phyloP scores from a whole-genome alignment of 2,329 filamentous ascomycete species.

The Penicillium griseofulvum region DNA sequence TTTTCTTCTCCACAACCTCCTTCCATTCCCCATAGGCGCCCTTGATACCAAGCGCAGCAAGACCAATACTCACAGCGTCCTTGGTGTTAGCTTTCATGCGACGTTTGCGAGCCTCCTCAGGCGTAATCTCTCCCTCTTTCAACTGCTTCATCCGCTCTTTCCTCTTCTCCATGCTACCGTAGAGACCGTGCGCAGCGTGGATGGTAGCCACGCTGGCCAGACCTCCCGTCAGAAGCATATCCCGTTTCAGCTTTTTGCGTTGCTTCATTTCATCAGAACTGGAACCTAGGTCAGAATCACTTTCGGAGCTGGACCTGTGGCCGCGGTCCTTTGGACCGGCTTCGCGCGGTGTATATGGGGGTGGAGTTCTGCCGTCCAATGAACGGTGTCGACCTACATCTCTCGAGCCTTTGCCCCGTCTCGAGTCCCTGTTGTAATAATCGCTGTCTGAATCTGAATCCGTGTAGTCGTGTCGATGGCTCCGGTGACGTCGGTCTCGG shows the following conservation, averaged over 20 bases:
- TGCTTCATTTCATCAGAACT: conserved; percentile 62
- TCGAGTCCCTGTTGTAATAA: conserved; percentile 32
- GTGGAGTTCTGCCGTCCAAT: conserved; percentile 21
- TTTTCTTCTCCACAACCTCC: conserved; percentile 62
- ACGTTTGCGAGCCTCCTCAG: conserved; percentile 61
- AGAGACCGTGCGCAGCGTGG: conserved; percentile 65
- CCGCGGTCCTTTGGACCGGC: conserved; percentile 8
- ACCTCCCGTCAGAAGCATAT: conserved; percentile 64
- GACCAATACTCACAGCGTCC: conserved; percentile 64
- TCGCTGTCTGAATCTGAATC: conserved; percentile 42
- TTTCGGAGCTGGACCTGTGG: conserved; percentile 29
- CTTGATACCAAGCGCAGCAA: conserved; percentile 67
- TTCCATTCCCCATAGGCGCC: conserved; percentile 66
- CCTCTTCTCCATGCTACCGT: conserved; percentile 62
- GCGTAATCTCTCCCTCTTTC: conserved; percentile 61
- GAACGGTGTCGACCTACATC: conserved; percentile 45
- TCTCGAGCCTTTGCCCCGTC: conserved; percentile 38
- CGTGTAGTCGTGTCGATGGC: conserved; percentile 33
- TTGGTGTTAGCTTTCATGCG: conserved; percentile 63
- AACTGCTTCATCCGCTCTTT: conserved; percentile 60
- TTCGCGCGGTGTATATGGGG: conserved; percentile 24
- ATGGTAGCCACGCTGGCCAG: conserved; percentile 67
- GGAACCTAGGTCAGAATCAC: conserved; percentile 53
- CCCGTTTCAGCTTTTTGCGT: conserved; percentile 64
- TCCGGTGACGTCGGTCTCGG: conserved; percentile 30